Conservation (phyloP, 1,284 basidiomycete species). For the Melampsora abietis-canadensis region DNA sequence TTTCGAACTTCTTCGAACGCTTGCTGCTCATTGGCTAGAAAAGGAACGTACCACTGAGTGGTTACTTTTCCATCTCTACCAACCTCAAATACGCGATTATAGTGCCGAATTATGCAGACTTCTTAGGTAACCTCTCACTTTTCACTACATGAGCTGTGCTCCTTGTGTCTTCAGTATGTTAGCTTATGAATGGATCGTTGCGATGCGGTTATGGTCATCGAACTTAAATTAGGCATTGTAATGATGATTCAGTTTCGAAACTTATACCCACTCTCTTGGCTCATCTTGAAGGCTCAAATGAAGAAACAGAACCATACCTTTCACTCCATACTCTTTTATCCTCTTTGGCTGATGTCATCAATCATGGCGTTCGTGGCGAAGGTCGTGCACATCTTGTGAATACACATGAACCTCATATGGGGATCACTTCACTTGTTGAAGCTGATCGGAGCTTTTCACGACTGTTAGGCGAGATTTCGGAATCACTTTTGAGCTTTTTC, state of each 20-base stretch:
- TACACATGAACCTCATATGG: constrained; percentile 24
- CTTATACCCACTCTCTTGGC: constrained; percentile 11
- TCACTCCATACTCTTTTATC: too few species aligned
- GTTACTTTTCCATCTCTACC: constrained; percentile 18
- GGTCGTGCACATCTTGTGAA: constrained; percentile 29
- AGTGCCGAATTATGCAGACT: constrained; percentile 24
- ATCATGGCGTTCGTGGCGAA: neutral
- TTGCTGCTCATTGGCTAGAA: constrained; percentile 20
- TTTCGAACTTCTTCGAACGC: constrained; percentile 9
- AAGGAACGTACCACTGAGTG: constrained; percentile 31
- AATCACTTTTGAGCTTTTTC: constrained; percentile 21
- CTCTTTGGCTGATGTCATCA: too few species aligned
- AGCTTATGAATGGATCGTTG: constrained; percentile 19
- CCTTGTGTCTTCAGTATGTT: neutral
- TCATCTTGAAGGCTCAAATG: constrained; percentile 14
- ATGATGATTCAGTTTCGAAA: constrained; percentile 10
- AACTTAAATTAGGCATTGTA: constrained; percentile 8
- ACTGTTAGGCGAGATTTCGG: constrained; percentile 10
- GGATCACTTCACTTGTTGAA: constrained; percentile 7
- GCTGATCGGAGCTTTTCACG: constrained; percentile 26
- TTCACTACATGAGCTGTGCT: neutral
- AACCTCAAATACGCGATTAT: constrained; percentile 23
- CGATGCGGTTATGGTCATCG: constrained; percentile 13
- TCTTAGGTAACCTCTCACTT: constrained; percentile 7
- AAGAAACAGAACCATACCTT: neutral